Evolutionary conservation across 495 filamentous ascomycete genomes (phyloP), one percentile per base, ranked within the genome.

Genomic region (Peziza echinospora): DNA sequence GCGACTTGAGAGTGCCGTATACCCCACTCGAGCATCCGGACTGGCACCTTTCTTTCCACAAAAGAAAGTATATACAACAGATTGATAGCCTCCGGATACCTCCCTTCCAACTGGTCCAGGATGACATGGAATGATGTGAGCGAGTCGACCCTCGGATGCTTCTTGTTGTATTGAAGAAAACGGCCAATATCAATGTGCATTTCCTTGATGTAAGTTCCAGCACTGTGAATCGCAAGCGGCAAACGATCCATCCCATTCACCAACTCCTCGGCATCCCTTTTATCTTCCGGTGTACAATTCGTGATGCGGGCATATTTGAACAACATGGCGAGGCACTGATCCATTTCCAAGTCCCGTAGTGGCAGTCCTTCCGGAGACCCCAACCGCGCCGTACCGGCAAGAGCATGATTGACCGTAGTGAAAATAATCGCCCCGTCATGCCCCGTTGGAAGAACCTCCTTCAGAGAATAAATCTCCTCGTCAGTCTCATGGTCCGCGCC

Each of bases 151-250:
- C 77, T 77, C 13, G 80, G 74, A 42, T 76, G 71, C 4, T 67
- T 76, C 43, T 75, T 65, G 46, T 79, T 81, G n/a, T 72, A 75
- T 52, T 70, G 69, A 24, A 85, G 63, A 51, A 83, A 86, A 49
- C 67, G 73, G 5, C 75, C 70, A 5, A 89, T 67, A 1, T 80
- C 77, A 50, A 82, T 78, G 19, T 71, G 64, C 0, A 76, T 84
- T 2, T 74, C 72, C 41, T 75, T 82, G 5, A 89, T 67, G 21
- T 80, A 75, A 47, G 79, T 77, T 7, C 80, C 79, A 4, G 81
- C 78, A 3, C 80, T 77, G 53, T 84, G 78, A 30, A 89, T 85
- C 43, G 82, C 81, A 16, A 86, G 61, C 11, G 82, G 82, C 9
- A 87, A 64, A 49, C 73, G 71, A 22, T 78, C 79, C 62, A 84